Evolutionary conservation across 2,329 filamentous ascomycete species (phyloP), one percentile per base, ranked within the genome.

Genomic region (Hypoxylon sp.): DNA sequence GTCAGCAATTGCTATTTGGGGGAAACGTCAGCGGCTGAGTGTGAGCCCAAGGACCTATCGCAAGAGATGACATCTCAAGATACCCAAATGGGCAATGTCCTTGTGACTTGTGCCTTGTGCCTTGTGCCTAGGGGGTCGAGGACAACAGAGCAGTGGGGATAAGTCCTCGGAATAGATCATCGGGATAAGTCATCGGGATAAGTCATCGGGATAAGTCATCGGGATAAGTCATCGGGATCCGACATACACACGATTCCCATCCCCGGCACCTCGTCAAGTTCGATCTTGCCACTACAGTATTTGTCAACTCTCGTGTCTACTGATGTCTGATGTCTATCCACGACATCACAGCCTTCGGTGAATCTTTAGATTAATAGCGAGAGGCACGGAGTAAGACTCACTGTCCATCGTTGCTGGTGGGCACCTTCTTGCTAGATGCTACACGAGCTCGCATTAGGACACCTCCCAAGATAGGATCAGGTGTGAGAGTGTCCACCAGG

Each of bases 351-450:
- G 35, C 42, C 27, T 11, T 55, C 21, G 13, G 15, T 27, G 31
- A 58, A 13, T 15, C 29, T 48, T 54, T 35, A 21, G 21, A 35
- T 60, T 35, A 42, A 35, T 42, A 21, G 51, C 19, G 29, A 60
- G 35, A 46, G 61, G 50, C 39, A 54, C 52, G 15, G 8, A 39
- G 15, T 35, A 44, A 19, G 50, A 77, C 75, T 73, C 48, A 77
- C 76, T 57, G 62, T 65, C 73, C 73, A 50, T 76, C 74, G 29
- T 78, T 76, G 59, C 69, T 72, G 11, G 73, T 72, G 5, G 76
- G 73, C 13, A 75, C 52, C 19, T 65, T 63, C 55, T 67, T 73
- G 65, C 58, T 67, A 13, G 73, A 77, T 27, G 71, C 75, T 15
- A 77, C 69, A 10, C 67, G 64, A 17, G 73, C 64, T 44, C 75